Evolutionary conservation across 768 basidiomycete species (phyloP).

Genomic region (Hortiboletus campestris): DNA sequence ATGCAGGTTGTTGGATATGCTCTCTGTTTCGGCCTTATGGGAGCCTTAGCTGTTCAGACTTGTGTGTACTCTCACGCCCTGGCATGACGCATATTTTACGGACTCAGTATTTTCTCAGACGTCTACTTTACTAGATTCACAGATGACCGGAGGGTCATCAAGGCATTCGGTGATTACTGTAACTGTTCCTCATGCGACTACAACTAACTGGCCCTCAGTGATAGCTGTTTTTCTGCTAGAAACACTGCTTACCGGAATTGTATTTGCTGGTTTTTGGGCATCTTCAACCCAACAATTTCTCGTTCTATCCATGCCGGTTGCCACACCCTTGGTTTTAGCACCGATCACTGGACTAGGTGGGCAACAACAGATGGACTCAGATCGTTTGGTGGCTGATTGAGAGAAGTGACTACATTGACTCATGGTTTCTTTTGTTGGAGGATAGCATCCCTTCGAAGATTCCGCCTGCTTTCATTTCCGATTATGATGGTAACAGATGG

Average conservation of each 20-base stretch:
- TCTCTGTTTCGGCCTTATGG: conserved; percentile 13
- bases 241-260: conserved; percentile 3
- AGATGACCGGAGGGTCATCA: conserved; percentile 12
- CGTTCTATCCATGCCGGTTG: too few species aligned
- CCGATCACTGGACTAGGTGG: conserved; percentile 20
- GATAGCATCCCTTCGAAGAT: conserved; percentile 11
- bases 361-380: neutral
- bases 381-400: neutral
- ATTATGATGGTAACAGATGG: conserved; percentile 17
- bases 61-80: too few species aligned
- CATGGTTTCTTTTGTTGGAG: conserved; percentile 27
- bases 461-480: neutral
- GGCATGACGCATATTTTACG: too few species aligned
- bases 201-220: conserved; percentile 3
- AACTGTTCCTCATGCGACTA: neutral
- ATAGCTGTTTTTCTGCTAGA: conserved; percentile 16
- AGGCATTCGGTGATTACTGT: conserved; percentile 11
- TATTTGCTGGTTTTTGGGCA: conserved; percentile 12
- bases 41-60: conserved; percentile 13
- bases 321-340: neutral
- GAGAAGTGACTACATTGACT: conserved; percentile 11
- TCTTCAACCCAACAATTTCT: too few species aligned
- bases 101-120: too few species aligned
- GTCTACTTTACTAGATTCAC: too few species aligned
- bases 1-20: conserved; percentile 16